phyloP scores from a whole-genome alignment of 1,284 basidiomycete species.

The Apiotrichum gamsii region DNA sequence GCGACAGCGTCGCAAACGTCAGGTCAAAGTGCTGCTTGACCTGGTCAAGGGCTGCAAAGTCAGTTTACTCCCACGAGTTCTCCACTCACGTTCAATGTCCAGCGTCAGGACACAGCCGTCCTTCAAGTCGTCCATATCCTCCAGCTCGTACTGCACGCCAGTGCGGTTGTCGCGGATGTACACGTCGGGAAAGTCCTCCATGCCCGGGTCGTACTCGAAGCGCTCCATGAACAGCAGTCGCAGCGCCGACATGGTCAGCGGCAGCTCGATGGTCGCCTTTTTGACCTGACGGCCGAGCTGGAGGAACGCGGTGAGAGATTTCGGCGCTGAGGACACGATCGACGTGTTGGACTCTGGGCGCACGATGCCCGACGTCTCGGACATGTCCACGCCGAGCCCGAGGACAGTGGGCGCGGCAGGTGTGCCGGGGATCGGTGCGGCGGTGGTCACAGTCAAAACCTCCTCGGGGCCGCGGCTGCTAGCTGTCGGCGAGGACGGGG shows the following conservation, averaged over 20 bases:
- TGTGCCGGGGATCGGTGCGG: background rate
- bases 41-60: slow-evolving; percentile 78
- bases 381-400: background rate
- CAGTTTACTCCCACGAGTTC: background rate
- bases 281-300: slow-evolving; percentile 90
- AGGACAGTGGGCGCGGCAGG: background rate
- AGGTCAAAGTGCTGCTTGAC: slow-evolving; percentile 96
- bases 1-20: slow-evolving; percentile 75
- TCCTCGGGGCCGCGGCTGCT: background rate
- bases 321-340: slow-evolving; percentile 24
- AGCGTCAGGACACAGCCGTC: slow-evolving; percentile 81
- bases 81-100: slow-evolving; percentile 85
- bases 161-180: slow-evolving; percentile 87
- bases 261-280: slow-evolving; percentile 68
- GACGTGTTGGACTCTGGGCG: background rate
- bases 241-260: slow-evolving; percentile 47
- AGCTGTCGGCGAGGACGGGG: background rate
- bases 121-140: slow-evolving; percentile 88
- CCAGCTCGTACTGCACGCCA: slow-evolving; percentile 90
- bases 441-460: background rate
- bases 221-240: slow-evolving; percentile 82
- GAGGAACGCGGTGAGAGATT: slow-evolving; percentile 63
- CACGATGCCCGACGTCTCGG: slow-evolving; percentile 20
- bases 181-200: slow-evolving; percentile 91
- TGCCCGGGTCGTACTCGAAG: slow-evolving; percentile 87